Evolutionary conservation across 2,329 filamentous ascomycete genomes (phyloP).

Genomic region (Pseudocercospora musae): DNA sequence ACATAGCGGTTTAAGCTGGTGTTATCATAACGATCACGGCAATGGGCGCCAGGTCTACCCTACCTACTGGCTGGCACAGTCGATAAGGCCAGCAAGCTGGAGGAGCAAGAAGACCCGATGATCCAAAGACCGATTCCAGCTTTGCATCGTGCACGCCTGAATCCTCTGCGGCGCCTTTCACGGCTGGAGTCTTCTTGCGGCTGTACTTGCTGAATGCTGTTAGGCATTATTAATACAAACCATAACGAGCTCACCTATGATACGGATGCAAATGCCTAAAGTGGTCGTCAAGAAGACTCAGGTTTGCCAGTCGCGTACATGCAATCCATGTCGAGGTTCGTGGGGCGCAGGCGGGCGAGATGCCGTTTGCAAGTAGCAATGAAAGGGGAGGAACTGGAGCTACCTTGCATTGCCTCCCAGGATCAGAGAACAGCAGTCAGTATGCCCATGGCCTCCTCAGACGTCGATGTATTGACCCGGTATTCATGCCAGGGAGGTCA

Average conservation of each 20-base stretch:
- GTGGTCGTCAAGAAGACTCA: not conserved
- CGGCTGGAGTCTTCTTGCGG: not conserved
- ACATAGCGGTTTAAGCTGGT: too few species aligned
- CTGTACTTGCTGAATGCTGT: not conserved
- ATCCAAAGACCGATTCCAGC: too few species aligned
- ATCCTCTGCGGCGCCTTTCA: too few species aligned
- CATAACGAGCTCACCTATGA: not conserved
- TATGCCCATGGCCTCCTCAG: not conserved
- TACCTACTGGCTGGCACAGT: too few species aligned
- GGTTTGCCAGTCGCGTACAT: not conserved
- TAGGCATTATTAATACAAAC: not conserved
- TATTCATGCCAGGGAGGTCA: not conserved
- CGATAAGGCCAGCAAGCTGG: too few species aligned
- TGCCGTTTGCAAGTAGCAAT: not conserved
- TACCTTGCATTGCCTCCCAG: not conserved
- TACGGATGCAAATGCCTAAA: not conserved
- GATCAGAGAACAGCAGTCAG: not conserved
- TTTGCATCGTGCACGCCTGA: too few species aligned
- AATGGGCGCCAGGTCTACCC: too few species aligned
- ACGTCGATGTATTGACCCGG: not conserved
- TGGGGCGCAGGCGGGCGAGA: not conserved
- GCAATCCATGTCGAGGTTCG: not conserved
- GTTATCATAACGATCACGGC: too few species aligned
- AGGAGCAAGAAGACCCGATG: too few species aligned
- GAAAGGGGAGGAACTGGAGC: not conserved